Evolutionary conservation across 2,329 filamentous ascomycete species (phyloP), one percentile per base, ranked within the genome.

Genomic region (Pseudofabraea citricarpa): DNA sequence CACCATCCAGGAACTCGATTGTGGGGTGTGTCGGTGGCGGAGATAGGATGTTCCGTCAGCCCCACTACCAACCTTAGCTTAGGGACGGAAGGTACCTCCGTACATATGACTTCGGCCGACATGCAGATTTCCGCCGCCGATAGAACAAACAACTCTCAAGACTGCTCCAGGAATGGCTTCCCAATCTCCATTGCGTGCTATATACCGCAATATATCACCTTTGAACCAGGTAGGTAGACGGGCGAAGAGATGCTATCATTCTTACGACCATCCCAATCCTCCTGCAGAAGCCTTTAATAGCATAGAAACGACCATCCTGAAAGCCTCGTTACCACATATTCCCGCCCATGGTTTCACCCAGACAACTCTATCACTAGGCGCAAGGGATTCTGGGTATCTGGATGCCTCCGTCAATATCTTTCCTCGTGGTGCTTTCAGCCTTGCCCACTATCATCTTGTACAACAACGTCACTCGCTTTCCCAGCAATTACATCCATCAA

Each of bases 321-420:
- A 84, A 36, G 81, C 89, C n/a, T 85, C 90, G 15, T 79, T 93
- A 56, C 62, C 68, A 22, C 86, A 95, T 63, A 81, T 97, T 8
- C 89, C 90, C 15, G 64, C 75, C 40, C 77, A 89, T 62, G 93
- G 93, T 61, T 98, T 97, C 73, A 87, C 88, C 0, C 69, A 74
- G 38, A 73, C 78, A 16, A 73, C 90, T 1, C 74, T 98, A 8
- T 77, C 79, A 33, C 76, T 86, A 18, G 93, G 91, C 48, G 88
- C 88, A 48, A 81, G 81, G 57, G 89, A 95, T 58, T 81, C 83
- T 15, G 90, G 90, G 35, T 95, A 91, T 63, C 81, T 89, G 41
- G 87, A 93, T 60, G 89, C 91, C 46, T 90, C 87, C 46, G 81
- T 87, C 8, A 90, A 89, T 58, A 71, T 96, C 16, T 81, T 98